Evolutionary conservation across 1,139 yeast genomes (phyloP).

Genomic region (Hemisphaericaspora lyxosophila): DNA sequence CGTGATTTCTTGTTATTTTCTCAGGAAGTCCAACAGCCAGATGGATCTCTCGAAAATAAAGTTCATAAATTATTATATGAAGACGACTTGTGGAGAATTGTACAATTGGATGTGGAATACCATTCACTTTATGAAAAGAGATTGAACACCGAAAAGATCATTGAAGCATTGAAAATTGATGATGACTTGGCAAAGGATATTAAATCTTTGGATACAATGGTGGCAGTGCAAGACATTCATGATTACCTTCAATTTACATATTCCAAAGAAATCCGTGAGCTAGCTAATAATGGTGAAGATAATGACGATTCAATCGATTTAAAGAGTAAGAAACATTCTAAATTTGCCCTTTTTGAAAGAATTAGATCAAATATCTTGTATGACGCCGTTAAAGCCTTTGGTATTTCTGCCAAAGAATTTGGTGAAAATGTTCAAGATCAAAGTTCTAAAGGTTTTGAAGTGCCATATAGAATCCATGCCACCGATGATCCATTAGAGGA

Average conservation of each 20-base stretch:
- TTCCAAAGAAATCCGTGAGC: constrained; percentile 64
- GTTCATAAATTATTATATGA: constrained; percentile 63
- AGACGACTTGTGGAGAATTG: constrained; percentile 91
- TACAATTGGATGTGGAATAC: constrained; percentile 81
- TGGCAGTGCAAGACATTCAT: constrained; percentile 83
- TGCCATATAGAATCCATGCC: constrained; percentile 64
- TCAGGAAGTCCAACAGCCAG: constrained; percentile 51
- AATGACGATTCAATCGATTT: constrained; percentile 12
- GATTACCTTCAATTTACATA: constrained; percentile 83
- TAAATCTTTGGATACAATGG: constrained; percentile 59
- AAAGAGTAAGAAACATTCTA: constrained; percentile 61
- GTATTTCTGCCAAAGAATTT: constrained; percentile 74
- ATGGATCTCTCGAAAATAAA: constrained; percentile 35
- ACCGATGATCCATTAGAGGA: constrained; percentile 69
- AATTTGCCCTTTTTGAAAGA: constrained; percentile 74
- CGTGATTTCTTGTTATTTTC: constrained; percentile 77
- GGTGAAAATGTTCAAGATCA: constrained; percentile 81
- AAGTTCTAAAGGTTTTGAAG: constrained; percentile 43
- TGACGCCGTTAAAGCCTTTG: constrained; percentile 69
- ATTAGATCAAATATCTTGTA: constrained; percentile 67
- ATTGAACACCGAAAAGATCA: constrained; percentile 58
- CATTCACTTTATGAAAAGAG: constrained; percentile 83
- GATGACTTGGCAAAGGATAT: constrained; percentile 64
- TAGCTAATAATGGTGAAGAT: constrained; percentile 17
- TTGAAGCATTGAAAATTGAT: constrained; percentile 51